Base-by-base conservation (phyloP, 495 filamentous ascomycete genomes). In the Talaromyces borbonicus region DNA sequence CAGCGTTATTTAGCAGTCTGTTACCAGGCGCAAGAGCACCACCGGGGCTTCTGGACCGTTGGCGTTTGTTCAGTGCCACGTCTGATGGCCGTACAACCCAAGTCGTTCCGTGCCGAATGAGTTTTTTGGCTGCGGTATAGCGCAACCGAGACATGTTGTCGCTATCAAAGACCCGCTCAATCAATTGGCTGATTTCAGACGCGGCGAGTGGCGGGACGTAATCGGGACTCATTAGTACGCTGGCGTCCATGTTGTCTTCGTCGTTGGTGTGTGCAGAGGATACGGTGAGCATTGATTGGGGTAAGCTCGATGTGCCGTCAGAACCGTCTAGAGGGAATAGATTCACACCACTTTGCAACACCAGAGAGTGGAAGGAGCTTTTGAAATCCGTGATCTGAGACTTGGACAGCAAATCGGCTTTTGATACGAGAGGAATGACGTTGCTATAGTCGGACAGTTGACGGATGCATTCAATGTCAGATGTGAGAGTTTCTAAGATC, bases 181-280 rank as follows among this genome's bases (percentile, higher is more conserved):
- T 81, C 9, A 99, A 69, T 11, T 63, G 57, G 8, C 57, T 51
- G 6, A 99, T 75, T 50, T 99, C 93, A 16, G 88, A 90, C 22
- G 74, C 58, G 8, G 87, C 63, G 1, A 97, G 71, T 3, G 93
- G 93, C 47, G 87, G 84, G 14, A 95, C 71, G 59, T 99, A 99
- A 53, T 90, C 85, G 2, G 93, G 81, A 37, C 79, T 87, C 92
- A 99, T 99, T 11, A 99, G 72, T 0, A 92, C 76, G 55, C 86
- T 93, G 22, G 92, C 92, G 56, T 99, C 92, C 87, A 99, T 95
- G 36, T 74, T 83, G 18, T 95, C 89, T 41, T 81, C 67, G 59
- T 99, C 89, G 40, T 77, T 77, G 8, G 77, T 79, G 29, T 80
- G 73, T 9, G 77, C 78, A 15, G 86, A 93, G 18, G 93, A 97